These are phyloP conservation scores for Spongospora subterranea DNA, from an alignment of 208 protist species.

Conservation along the genomic window DNA sequence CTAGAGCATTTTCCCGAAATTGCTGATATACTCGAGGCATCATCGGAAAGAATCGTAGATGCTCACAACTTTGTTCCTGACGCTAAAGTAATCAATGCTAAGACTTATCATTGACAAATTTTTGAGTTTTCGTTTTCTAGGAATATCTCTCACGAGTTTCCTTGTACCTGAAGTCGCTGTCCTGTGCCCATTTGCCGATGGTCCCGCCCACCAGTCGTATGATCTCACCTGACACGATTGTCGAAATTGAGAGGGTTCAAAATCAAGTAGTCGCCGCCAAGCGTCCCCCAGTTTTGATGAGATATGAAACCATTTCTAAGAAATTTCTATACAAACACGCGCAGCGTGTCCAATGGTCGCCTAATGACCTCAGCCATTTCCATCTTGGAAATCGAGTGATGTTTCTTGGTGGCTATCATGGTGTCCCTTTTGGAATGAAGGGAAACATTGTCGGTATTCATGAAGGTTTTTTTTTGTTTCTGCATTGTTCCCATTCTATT, in stretches of 20 bases:
- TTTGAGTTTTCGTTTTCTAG: background rate
- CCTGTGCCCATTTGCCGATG: background rate
- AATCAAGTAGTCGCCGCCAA: background rate
- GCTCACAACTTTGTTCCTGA: background rate
- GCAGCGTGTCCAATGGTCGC: constrained; percentile 44
- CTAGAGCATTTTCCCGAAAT: constrained; percentile 11
- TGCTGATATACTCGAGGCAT: background rate
- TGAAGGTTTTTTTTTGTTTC: background rate
- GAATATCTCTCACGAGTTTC: background rate
- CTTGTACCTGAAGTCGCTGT: background rate
- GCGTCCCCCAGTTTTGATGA: background rate
- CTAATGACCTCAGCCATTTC: background rate
- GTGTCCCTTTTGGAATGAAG: constrained; percentile 46
- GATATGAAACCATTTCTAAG: background rate
- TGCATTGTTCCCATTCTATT: background rate
- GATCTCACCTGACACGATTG: background rate
- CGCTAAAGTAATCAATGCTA: background rate
- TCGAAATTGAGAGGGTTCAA: constrained; percentile 23
- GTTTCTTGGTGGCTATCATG: constrained; percentile 46
- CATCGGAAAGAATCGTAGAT: background rate
- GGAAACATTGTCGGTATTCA: constrained; percentile 39
- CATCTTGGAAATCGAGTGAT: constrained; percentile 49
- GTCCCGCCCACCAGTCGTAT: background rate
- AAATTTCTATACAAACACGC: constrained; percentile 37
- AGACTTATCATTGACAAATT: too few relatives aligned